Evolutionary conservation across 768 basidiomycete species (phyloP).

Genomic region (Butyriboletus loyo): DNA sequence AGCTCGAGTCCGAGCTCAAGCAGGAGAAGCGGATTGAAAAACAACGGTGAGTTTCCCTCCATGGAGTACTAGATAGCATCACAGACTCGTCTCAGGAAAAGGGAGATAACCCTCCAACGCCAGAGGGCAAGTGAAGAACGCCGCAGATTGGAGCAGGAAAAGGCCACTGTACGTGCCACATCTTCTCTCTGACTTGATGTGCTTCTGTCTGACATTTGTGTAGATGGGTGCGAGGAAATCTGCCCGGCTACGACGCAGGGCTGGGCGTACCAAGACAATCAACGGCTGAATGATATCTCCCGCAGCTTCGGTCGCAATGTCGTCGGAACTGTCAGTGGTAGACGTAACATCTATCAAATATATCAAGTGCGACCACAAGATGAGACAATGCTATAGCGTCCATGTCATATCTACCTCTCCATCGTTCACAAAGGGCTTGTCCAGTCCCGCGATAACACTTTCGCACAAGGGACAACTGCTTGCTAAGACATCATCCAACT

Average conservation of each 20-base stretch:
- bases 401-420: constrained; percentile 80
- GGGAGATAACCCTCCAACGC: constrained; percentile 66
- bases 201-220: constrained; percentile 2
- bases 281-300: constrained; percentile 50
- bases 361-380: background rate
- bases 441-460: constrained; percentile 78
- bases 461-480: constrained; percentile 94
- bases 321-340: background rate
- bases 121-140: constrained; percentile 74
- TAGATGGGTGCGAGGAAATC: constrained; percentile 83
- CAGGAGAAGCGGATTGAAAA: constrained; percentile 73
- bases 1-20: constrained; percentile 67
- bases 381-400: constrained; percentile 47
- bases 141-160: constrained; percentile 46
- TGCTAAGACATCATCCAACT: constrained; percentile 87
- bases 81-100: constrained; percentile 43
- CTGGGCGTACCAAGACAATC: constrained; percentile 77
- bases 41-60: constrained; percentile 43
- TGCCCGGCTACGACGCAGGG: constrained; percentile 66
- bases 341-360: constrained; percentile 9
- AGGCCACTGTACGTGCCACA: constrained; percentile 19
- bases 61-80: background rate
- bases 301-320: background rate
- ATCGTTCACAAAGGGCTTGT: constrained; percentile 79
- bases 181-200: background rate